Evolutionary conservation across 2,329 filamentous ascomycete genomes (phyloP), one percentile per base, ranked within the genome.

Genomic region (Fusarium torulosum): DNA sequence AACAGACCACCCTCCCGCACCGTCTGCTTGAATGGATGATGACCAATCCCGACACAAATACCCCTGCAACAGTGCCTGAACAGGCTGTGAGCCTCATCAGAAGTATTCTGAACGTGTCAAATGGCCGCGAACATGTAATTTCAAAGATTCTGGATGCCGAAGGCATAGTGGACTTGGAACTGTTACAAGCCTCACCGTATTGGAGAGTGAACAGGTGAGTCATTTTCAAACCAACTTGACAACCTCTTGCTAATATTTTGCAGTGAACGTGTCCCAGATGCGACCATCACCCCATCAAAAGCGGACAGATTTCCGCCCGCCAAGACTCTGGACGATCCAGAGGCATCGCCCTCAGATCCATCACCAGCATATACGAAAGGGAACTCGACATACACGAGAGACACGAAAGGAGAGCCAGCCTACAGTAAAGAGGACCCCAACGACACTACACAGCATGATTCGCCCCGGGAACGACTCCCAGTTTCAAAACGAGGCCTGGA

Each of bases 11-110:
- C 20, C 58, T 72, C 5, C 70, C 70, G 8, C 68, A 63, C 33
- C 58, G 66, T 11, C 47, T 72, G n/a, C 19, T 72, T 25, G 70
- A 71, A 42, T 72, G 70, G 70, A 57, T 72, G 17, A 72, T 72
- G 70, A 66, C 65, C 2, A 53, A 71, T 8, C 70, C 70, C 6
- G 58, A 58, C 10, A 55, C 67, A 9, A 49, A 53, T 4, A 5
- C 45, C 3, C 40, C n/a, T 4, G 56, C 50, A 14, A 19, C 41
- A 7, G 59, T 70, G 3, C 23, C 60, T 4, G 70, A 72, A 50
- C 50, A 62, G 13, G 67, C 70, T 1, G 55, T 71, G 2, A 66
- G 70, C 38, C 43, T 72, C 1, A 33, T 63, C 4, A 55, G 61
- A 44, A 72, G 67, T 11, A 41, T 68, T 37, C 20, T 68, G 7